Conservation (phyloP, 352 stramenopile species). For the Phytopythium sindhum region DNA sequence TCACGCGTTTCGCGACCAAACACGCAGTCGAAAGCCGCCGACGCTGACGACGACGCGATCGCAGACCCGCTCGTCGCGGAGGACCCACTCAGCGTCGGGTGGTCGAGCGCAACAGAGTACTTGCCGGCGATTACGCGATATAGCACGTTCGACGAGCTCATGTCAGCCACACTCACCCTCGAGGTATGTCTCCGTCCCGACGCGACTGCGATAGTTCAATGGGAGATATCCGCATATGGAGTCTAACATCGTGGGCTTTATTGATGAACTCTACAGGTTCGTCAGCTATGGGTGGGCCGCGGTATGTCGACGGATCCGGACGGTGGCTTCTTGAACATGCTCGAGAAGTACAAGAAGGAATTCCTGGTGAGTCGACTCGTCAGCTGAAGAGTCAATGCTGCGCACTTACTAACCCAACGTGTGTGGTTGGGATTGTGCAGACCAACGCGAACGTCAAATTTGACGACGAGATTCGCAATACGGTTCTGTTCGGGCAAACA, state of each 20-base stretch:
- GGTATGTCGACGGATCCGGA: constrained; percentile 83
- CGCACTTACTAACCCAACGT: constrained; percentile 9
- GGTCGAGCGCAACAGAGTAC: constrained; percentile 64
- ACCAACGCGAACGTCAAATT: constrained; percentile 53
- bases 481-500: constrained; percentile 82
- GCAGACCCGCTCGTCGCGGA: constrained; percentile 60
- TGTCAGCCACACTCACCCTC: constrained; percentile 84
- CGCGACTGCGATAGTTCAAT: no score
- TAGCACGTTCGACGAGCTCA: constrained; percentile 89
- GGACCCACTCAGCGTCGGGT: constrained; percentile 72
- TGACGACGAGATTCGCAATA: constrained; percentile 83
- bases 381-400: neutral
- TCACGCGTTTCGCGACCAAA: constrained; percentile 74
- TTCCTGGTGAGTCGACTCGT: constrained; percentile 32
- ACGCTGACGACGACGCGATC: constrained; percentile 42
- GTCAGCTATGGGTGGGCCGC: constrained; percentile 72
- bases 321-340: constrained; percentile 71
- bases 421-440: neutral
- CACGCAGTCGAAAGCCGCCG: constrained; percentile 40
- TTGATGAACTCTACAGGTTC: constrained; percentile 36
- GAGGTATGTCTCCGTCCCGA: constrained; percentile 41
- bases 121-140: constrained; percentile 83
- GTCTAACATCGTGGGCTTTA: neutral
- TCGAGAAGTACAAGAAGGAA: constrained; percentile 87
- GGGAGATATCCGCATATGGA: no score